phyloP scores from a whole-genome alignment of 345 rosid species.

The Cochlearia excelsa region DNA sequence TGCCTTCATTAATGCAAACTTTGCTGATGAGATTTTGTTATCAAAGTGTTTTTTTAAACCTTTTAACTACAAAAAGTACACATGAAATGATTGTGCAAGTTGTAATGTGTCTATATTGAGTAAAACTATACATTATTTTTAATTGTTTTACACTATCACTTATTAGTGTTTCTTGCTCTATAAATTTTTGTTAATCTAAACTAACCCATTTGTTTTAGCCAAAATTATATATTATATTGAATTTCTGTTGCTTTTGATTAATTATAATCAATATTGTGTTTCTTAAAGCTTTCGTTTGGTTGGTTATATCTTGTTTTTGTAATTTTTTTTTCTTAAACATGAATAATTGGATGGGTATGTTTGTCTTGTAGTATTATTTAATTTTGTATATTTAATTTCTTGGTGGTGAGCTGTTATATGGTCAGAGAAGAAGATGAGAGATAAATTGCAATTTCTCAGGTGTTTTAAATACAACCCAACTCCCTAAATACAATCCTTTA shows the following conservation, averaged over 20 bases:
- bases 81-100: conserved; percentile 11
- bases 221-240: no score
- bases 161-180: no score
- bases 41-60: not conserved
- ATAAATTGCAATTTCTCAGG: conserved; percentile 35
- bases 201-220: no score
- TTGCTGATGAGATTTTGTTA: not conserved
- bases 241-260: no score
- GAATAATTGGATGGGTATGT: conserved; percentile 31
- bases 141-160: no score
- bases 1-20: not conserved
- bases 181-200: no score
- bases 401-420: conserved; percentile 33
- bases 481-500: not conserved
- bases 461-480: conserved; percentile 37
- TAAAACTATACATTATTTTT: not conserved
- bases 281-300: not conserved
- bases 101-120: not conserved
- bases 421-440: conserved; percentile 37
- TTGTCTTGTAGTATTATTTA: conserved; percentile 24
- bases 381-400: not conserved
- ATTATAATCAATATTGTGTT: no score
- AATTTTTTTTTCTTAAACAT: not conserved
- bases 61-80: conserved; percentile 5
- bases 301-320: no score